Evolutionary conservation across 352 stramenopile species (phyloP), one percentile per base, ranked within the genome.

Genomic region (Phytophthora idaei): DNA sequence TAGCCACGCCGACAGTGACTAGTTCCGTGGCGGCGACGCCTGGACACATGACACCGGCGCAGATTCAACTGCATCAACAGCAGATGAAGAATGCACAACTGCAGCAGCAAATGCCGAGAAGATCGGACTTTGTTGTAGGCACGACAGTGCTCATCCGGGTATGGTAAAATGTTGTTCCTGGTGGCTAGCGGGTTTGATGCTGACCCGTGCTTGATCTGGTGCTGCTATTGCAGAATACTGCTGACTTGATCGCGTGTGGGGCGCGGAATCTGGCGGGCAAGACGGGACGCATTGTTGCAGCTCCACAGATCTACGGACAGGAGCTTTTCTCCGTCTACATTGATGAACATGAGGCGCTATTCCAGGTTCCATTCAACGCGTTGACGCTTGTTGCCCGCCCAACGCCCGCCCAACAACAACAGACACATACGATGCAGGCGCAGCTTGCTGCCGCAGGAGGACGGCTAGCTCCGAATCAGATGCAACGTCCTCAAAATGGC

Each of bases 281-380:
- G 47, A 87, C 82, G 58, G 85, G 85, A 25, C 78, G 81, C 14
- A 91, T 93, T 46, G 85, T 93, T 37, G 83, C 85, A 8, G 80
- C 83, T 4, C 83, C 83, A 15, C 85, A 92, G 62, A 71, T 93
- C 29, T 93, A 92, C 48, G 83, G 83, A 2, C 85, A 92, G 42
- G 85, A 93, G 36, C 80, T 93, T 34, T 93, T 83, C 59, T 93
- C 85, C 6, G 83, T 93, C 34, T 93, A 91, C 64, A 90, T 93
- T 64, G 81, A 93, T 66, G 83, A 93, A 57, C 85, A 91, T 58
- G 81, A 93, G 65, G 81, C 83, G 32, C 77, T 93, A 25, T 93
- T 92, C 45, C 85, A 93, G 64, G 83, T 93, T 36, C 85, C 85
- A 21, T 92, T 93, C 60, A 92, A 92, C 28, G 82, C 85, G 31